These are phyloP conservation scores for Irpex sp. DNA, from an alignment of 1,284 basidiomycete genomes.

Conservation along the genomic window DNA sequence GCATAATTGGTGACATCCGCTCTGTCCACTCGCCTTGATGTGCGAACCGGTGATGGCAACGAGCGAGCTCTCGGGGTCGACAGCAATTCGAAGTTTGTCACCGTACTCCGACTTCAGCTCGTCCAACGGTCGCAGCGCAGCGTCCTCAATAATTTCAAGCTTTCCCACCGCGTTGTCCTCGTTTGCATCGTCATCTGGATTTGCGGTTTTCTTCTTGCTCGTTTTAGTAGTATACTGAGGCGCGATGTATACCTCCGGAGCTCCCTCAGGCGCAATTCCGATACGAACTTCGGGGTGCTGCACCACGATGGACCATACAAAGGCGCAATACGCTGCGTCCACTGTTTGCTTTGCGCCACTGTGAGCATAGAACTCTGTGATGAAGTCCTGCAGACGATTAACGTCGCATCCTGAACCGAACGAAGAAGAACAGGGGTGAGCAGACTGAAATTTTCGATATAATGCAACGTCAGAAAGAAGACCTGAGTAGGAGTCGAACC, in stretches of 20 bases:
- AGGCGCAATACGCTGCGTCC: slow-evolving; percentile 75
- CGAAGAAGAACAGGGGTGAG: slow-evolving; percentile 10
- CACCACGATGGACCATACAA: slow-evolving; percentile 76
- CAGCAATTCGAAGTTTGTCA: slow-evolving; percentile 66
- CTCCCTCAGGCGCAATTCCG: slow-evolving; percentile 55
- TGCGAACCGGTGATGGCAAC: slow-evolving; percentile 81
- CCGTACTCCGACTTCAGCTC: slow-evolving; percentile 55
- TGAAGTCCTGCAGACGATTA: slow-evolving; percentile 64
- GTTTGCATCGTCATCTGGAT: slow-evolving; percentile 36
- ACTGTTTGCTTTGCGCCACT: slow-evolving; percentile 48
- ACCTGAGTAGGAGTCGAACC: slow-evolving; percentile 32
- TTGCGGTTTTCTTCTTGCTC: slow-evolving; percentile 57
- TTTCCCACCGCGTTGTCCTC: background rate
- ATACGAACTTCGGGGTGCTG: slow-evolving; percentile 69
- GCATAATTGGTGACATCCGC: background rate
- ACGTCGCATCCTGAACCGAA: slow-evolving; percentile 58
- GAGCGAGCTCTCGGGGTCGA: slow-evolving; percentile 71
- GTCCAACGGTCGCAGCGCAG: slow-evolving; percentile 46
- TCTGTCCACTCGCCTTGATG: slow-evolving; percentile 51
- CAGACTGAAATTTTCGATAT: background rate
- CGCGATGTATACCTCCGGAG: slow-evolving; percentile 70
- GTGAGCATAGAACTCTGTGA: slow-evolving; percentile 58
- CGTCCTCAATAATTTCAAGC: slow-evolving; percentile 43
- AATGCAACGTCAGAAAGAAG: slow-evolving; percentile 5
- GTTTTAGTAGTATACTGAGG: slow-evolving; percentile 54